phyloP scores from a whole-genome alignment of 2,329 filamentous ascomycete species.

The Trichothecium sympodiale region DNA sequence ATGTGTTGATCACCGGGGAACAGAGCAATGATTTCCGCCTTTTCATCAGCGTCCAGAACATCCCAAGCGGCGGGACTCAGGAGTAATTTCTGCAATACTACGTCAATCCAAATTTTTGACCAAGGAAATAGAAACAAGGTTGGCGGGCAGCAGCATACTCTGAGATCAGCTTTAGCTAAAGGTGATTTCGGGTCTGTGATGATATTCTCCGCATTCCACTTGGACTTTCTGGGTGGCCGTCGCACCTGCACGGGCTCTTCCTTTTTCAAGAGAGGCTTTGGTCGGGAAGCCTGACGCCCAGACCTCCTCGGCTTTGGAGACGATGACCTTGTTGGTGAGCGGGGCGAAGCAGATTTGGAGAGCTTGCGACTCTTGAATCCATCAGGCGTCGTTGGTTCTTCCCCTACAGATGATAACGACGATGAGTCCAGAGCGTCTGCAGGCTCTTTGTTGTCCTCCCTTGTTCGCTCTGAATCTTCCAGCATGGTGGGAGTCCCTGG shows the following conservation, averaged over 20 bases:
- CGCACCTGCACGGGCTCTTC: too few species aligned
- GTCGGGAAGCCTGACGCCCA: too few species aligned
- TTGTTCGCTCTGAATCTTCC: too few species aligned
- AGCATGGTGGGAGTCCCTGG: too few species aligned
- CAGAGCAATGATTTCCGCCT: conserved; percentile 22
- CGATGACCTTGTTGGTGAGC: neutral
- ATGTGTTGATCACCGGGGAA: conserved; percentile 27
- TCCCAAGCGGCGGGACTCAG: conserved; percentile 27
- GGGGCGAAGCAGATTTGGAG: too few species aligned
- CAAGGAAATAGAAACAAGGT: neutral
- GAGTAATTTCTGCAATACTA: conserved; percentile 19
- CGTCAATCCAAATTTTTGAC: neutral
- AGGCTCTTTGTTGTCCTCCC: too few species aligned
- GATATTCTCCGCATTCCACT: conserved; percentile 24
- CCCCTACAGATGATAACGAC: neutral
- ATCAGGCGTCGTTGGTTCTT: neutral
- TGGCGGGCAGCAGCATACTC: conserved; percentile 14
- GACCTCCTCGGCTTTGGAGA: too few species aligned
- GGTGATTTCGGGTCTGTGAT: conserved; percentile 25
- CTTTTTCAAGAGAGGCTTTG: too few species aligned
- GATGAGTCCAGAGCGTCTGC: neutral
- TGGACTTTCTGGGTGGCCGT: conserved; percentile 15
- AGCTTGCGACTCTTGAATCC: neutral
- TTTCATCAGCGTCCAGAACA: conserved; percentile 20
- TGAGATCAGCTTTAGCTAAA: conserved; percentile 24